A percentile compares a stretch with the other conserved stretches of the same genome.
Evolutionary conservation across 2,329 filamentous ascomycete species (phyloP).

Genomic region (Alternaria conjuncta): DNA sequence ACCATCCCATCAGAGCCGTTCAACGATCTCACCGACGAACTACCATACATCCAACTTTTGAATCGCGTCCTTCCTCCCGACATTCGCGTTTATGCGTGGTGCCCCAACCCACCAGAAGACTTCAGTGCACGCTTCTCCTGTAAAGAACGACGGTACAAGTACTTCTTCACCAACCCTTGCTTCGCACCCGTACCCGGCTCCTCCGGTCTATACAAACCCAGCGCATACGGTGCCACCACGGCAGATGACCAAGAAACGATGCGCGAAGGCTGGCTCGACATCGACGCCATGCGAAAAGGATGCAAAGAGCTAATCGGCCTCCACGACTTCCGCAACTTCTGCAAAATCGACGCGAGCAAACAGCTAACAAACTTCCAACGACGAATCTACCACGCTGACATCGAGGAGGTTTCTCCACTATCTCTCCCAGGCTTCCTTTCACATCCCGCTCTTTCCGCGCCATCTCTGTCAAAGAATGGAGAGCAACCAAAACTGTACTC

Average conservation of each 20-base stretch:
- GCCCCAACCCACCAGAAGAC: conserved; percentile 75
- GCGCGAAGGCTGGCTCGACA: conserved; percentile 76
- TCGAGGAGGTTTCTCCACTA: conserved; percentile 59
- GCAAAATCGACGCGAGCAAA: conserved; percentile 89
- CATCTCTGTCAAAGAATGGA: background rate
- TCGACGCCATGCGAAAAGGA: conserved; percentile 82
- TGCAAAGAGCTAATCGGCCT: conserved; percentile 80
- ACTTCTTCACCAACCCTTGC: conserved; percentile 96
- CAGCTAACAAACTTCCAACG: conserved; percentile 85
- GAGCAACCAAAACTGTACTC: conserved; percentile 73
- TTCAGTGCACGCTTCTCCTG: conserved; percentile 96
- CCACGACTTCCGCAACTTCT: conserved; percentile 97
- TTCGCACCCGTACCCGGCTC: conserved; percentile 71
- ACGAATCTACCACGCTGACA: conserved; percentile 78
- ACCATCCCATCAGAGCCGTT: conserved; percentile 50
- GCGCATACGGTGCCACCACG: background rate
- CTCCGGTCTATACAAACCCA: conserved; percentile 55
- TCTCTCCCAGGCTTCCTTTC: conserved; percentile 37
- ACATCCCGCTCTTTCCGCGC: conserved; percentile 31
- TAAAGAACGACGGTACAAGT: conserved; percentile 87
- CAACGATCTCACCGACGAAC: conserved; percentile 77
- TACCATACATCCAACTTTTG: conserved; percentile 81
- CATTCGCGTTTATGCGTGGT: conserved; percentile 93
- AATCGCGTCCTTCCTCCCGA: conserved; percentile 89
- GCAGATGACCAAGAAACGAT: conserved; percentile 13